Evolutionary conservation across 352 stramenopile genomes (phyloP).

Genomic region (Globisporangium nunn): DNA sequence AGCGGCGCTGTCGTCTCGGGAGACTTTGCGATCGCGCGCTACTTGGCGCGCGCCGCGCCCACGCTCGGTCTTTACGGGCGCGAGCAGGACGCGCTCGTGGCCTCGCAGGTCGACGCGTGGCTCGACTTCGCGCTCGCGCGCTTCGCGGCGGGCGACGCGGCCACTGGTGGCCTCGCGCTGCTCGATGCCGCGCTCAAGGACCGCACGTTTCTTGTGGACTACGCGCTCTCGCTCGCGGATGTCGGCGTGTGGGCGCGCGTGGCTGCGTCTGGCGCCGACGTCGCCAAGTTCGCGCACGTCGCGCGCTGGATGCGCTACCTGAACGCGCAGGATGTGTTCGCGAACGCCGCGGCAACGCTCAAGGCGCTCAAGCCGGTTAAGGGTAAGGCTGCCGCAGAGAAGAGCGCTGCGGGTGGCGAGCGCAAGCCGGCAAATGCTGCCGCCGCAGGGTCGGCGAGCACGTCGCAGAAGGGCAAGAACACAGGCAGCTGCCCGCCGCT

Average conservation of each 20-base stretch:
- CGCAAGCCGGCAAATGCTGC: conserved; percentile 11
- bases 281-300: conserved; percentile 56
- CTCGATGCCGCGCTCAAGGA: conserved; percentile 86
- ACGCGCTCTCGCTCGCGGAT: conserved; percentile 93
- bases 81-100: conserved; percentile 36
- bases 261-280: conserved; percentile 30
- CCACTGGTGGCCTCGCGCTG: conserved; percentile 52
- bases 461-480: conserved; percentile 63
- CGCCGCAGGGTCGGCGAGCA: background rate
- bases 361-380: conserved; percentile 32
- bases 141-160: conserved; percentile 25
- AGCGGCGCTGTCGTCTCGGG: conserved; percentile 60
- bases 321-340: conserved; percentile 51
- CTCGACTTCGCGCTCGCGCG: conserved; percentile 88
- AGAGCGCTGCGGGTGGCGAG: conserved; percentile 7
- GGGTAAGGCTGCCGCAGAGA: conserved; percentile 4
- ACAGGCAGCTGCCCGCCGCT: conserved; percentile 89
- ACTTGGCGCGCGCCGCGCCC: conserved; percentile 37
- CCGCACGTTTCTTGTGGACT: conserved; percentile 92
- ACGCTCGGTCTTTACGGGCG: conserved; percentile 47
- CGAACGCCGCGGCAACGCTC: conserved; percentile 36
- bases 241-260: conserved; percentile 89
- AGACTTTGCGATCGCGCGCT: conserved; percentile 75
- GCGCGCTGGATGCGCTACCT: conserved; percentile 70
- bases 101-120: conserved; percentile 88